A percentile compares a stretch with the other conserved stretches of the same genome.
Evolutionary conservation across 768 basidiomycete species (phyloP).

Genomic region (Hericium rajendrae): DNA sequence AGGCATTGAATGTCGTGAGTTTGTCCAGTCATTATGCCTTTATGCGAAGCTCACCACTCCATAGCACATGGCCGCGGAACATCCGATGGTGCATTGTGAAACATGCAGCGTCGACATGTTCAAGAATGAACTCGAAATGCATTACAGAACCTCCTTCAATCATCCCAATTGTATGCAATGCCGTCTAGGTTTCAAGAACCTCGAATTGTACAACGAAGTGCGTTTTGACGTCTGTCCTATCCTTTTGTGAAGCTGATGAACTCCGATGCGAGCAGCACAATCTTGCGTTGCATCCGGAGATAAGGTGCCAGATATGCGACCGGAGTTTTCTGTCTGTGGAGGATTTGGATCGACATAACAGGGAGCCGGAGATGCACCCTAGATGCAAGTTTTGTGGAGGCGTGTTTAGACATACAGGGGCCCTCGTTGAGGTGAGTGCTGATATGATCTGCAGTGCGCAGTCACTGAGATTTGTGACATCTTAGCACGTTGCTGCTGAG

Average conservation of each 20-base stretch:
- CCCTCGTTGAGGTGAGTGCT: background rate
- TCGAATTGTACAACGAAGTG: background rate
- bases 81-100: background rate
- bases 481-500: background rate
- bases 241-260: too few relatives aligned
- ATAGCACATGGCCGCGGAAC: background rate
- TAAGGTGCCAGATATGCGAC: background rate
- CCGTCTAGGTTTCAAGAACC: background rate
- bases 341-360: background rate
- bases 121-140: background rate
- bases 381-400: slow-evolving; percentile 5
- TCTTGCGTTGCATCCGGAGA: background rate
- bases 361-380: background rate
- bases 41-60: background rate
- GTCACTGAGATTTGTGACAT: background rate
- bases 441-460: background rate
- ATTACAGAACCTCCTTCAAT: background rate
- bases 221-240: background rate
- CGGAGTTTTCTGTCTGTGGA: background rate
- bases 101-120: background rate
- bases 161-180: background rate
- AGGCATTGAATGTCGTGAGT: background rate
- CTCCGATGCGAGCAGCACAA: background rate
- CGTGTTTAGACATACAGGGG: background rate
- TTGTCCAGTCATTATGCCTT: background rate